Base-by-base conservation (phyloP, 345 rosid species). In the Dipteronia sinensis region DNA sequence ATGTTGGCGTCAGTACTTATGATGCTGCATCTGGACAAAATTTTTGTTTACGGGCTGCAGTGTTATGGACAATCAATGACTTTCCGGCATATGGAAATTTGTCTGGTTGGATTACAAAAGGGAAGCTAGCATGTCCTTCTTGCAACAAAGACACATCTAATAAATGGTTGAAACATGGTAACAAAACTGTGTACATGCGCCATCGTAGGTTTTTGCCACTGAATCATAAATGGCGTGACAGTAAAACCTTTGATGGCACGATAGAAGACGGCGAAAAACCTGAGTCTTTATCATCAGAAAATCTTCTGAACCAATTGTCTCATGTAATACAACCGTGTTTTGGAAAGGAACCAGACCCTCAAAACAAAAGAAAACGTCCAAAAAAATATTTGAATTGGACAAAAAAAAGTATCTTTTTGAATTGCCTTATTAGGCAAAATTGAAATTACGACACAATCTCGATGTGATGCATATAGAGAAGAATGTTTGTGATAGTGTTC, bases 61-160 rank as follows among this genome's bases (percentile, higher is more conserved):
- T 76, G 31, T 31, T 76, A 6, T 66, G 78, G 65, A 76, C 15
- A 4, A 67, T 76, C 8, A 66, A 51, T 53, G 78, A 76, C n/a
- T 67, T 76, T 15, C 53, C 72, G 4, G 13, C 78, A 6, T 67
- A 66, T n/a, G 73, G 0, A 3, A 2, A 34, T 22, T 56, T 76
- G 13, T 67, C 53, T n/a, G 29, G 65, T 6, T 59, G 42, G 27
- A 40, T 68, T 9, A 76, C 67, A 3, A 75, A 23, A 16, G 59
- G 67, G 29, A 29, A 68, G 1, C 20, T 67, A 19, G 74, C 74
- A 4, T 76, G 46, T 56, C 67, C n/a, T 2, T 1, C 20, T 2
- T 69, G 61, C 17, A 66, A 29, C 3, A 1, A 55, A 9, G 6
- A 53, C 0, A 68, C 58, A 1, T 7, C 19, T 42, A 4, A 0